Percentiles rank a stretch among this genome's conserved stretches.
These are phyloP conservation scores for Nothophaeocryptopus gaeumannii DNA, from an alignment of 2,329 filamentous ascomycete genomes.

Conservation along the genomic window DNA sequence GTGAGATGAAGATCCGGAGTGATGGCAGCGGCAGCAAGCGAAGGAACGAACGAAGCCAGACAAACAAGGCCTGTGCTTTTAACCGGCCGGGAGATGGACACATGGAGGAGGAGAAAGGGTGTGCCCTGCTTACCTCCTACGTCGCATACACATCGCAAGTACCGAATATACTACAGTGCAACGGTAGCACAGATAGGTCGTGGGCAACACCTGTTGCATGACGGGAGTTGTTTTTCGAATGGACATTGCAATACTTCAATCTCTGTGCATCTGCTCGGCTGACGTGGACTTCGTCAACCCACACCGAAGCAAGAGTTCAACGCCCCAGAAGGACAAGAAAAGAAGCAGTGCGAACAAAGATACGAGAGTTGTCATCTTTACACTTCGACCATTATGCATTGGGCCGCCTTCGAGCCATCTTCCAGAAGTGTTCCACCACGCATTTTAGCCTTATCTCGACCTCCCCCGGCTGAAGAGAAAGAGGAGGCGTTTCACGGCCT, in stretches of 20 bases:
- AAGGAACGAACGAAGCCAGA: neutral
- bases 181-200: neutral
- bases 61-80: constrained; percentile 1
- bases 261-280: neutral
- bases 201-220: no score
- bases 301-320: no score
- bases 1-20: neutral
- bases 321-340: no score
- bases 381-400: no score
- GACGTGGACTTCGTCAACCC: neutral
- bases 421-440: neutral
- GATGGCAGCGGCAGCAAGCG: neutral
- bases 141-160: constrained; percentile 11
- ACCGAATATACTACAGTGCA: neutral
- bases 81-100: constrained; percentile 4
- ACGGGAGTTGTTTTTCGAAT: no score
- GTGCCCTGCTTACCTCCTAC: constrained; percentile 6
- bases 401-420: no score
- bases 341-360: no score
- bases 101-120: constrained; percentile 4
- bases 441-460: constrained; percentile 5
- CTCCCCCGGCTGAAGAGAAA: neutral
- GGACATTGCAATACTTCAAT: no score
- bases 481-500: neutral
- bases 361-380: no score